These are phyloP conservation scores for Nakaseomyces kungkrabaensis DNA, from an alignment of 1,139 yeast genomes.

Conservation along the genomic window DNA sequence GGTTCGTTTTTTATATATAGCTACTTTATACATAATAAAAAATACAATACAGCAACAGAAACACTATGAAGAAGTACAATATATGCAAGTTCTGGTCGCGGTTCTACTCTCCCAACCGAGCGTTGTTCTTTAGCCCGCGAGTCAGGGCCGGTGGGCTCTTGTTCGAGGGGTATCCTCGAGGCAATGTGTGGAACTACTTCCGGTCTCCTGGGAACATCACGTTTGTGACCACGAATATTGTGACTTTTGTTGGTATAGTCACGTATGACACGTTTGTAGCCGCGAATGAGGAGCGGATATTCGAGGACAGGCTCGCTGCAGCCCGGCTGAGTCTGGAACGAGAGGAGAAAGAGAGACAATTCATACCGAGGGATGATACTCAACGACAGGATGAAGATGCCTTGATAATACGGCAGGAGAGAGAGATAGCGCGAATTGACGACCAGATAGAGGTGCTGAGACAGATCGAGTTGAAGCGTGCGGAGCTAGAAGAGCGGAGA, in stretches of 20 bases:
- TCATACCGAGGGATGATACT: too few relatives aligned
- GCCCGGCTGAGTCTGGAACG: constrained; percentile 4
- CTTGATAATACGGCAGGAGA: not conserved
- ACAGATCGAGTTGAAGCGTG: not conserved
- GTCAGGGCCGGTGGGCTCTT: constrained; percentile 1
- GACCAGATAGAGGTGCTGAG: constrained; percentile 1
- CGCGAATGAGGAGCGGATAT: constrained; percentile 10
- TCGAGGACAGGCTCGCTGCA: constrained; percentile 3
- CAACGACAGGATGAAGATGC: too few relatives aligned
- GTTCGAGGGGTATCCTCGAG: not conserved
- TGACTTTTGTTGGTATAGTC: constrained; percentile 25
- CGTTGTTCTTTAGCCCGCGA: not conserved
- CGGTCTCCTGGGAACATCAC: constrained; percentile 27
- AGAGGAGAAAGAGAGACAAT: not conserved
- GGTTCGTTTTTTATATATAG: too few relatives aligned
- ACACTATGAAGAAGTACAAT: constrained; percentile 1
- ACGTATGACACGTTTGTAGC: constrained; percentile 21
- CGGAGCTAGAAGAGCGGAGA: not conserved
- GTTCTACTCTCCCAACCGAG: not conserved
- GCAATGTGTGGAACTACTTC: constrained; percentile 25
- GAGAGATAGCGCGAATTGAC: not conserved
- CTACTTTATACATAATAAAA: too few relatives aligned
- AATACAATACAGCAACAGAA: too few relatives aligned
- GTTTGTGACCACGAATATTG: constrained; percentile 28
- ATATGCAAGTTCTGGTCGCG: constrained; percentile 3